phyloP scores from a whole-genome alignment of 2,329 filamentous ascomycete genomes.

The Cucurbitaria berberidis region DNA sequence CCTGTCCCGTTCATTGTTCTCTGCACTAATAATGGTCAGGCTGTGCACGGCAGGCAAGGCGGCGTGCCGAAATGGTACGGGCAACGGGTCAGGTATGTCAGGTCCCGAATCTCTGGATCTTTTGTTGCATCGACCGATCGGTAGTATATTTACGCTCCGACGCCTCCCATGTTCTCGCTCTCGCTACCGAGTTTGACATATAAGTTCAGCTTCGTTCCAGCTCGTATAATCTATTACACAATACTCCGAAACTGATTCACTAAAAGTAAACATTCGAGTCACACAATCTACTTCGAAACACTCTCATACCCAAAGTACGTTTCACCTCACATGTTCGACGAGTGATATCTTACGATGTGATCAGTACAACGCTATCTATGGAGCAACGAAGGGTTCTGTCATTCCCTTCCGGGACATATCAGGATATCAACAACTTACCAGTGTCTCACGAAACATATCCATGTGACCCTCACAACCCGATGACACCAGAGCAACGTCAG shows the following conservation, averaged over 20 bases:
- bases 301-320: background rate
- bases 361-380: constrained; percentile 9
- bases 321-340: background rate
- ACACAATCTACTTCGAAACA: background rate
- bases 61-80: constrained; percentile 13
- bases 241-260: background rate
- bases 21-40: constrained; percentile 15
- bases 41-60: constrained; percentile 14
- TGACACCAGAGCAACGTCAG: constrained; percentile 4
- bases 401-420: constrained; percentile 15
- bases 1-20: constrained; percentile 24
- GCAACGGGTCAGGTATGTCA: constrained; percentile 14
- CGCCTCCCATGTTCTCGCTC: constrained; percentile 1
- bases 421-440: constrained; percentile 9
- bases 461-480: constrained; percentile 2
- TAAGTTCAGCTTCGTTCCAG: constrained; percentile 4
- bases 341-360: constrained; percentile 1
- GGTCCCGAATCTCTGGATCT: constrained; percentile 23
- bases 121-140: constrained; percentile 16
- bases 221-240: background rate
- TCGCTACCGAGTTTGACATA: constrained; percentile 14
- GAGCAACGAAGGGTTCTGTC: constrained; percentile 12
- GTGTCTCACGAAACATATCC: constrained; percentile 1
- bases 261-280: background rate
- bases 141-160: constrained; percentile 14